phyloP scores from a whole-genome alignment of 1,284 basidiomycete genomes.

The Apiotrichum gamsii region DNA sequence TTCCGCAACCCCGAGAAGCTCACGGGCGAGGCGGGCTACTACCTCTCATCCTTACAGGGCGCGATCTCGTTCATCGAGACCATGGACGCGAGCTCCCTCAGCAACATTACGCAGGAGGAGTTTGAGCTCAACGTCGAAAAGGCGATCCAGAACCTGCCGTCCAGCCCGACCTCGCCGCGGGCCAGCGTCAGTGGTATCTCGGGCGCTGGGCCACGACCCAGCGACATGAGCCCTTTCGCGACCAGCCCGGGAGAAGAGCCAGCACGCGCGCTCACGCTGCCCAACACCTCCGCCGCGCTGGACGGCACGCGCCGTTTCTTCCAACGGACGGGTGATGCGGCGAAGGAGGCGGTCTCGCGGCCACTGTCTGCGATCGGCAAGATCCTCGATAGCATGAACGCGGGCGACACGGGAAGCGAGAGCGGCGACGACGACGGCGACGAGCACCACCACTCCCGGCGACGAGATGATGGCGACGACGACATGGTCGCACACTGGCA shows the following conservation, averaged over 20 bases:
- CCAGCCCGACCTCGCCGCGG: conserved; percentile 33
- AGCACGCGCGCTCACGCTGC: conserved; percentile 65
- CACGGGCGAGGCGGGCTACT: conserved; percentile 94
- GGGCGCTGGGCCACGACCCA: too few species aligned
- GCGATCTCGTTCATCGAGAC: conserved; percentile 93
- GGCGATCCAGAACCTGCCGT: conserved; percentile 65
- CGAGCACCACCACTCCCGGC: conserved; percentile 10
- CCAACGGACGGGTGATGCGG: conserved; percentile 71
- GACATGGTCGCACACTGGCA: neutral
- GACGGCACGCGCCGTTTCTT: conserved; percentile 70
- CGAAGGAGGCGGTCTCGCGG: conserved; percentile 64
- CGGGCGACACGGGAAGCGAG: conserved; percentile 45
- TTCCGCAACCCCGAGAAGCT: conserved; percentile 86
- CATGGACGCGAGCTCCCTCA: conserved; percentile 90
- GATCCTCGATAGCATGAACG: conserved; percentile 59
- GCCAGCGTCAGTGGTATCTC: neutral
- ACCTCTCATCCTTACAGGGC: conserved; percentile 73
- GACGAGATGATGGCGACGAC: too few species aligned
- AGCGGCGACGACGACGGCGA: conserved; percentile 25
- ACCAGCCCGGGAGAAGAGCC: conserved; percentile 66
- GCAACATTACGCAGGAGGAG: conserved; percentile 84
- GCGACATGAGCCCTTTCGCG: conserved; percentile 36
- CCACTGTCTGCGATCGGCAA: conserved; percentile 78
- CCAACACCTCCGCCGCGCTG: conserved; percentile 57
- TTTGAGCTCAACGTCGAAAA: conserved; percentile 75